Evolutionary conservation across 306 rosid species (phyloP).

Genomic region (Mimosa bimucronata): DNA sequence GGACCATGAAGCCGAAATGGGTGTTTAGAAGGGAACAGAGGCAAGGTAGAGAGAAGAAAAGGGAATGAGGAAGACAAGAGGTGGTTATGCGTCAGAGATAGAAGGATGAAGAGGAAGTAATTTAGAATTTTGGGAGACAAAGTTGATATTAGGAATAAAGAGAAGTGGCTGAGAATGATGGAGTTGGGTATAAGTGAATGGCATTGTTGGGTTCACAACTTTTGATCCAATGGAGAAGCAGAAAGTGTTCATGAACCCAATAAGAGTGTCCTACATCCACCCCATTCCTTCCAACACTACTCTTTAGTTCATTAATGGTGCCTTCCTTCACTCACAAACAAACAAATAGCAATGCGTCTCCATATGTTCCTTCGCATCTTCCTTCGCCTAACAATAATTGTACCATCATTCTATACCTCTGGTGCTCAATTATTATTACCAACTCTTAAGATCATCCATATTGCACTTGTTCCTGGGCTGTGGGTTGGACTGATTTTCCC

Average conservation of each 20-base stretch:
- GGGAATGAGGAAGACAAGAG: slow-evolving; percentile 17
- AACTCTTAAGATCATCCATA: not conserved
- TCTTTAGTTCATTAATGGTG: not conserved
- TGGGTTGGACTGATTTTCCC: too few relatives aligned
- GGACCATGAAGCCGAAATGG: not conserved
- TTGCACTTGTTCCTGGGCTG: not conserved
- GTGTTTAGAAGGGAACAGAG: slow-evolving; percentile 35
- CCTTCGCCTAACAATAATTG: not conserved
- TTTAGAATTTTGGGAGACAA: slow-evolving; percentile 38
- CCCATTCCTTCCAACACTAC: not conserved
- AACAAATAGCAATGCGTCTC: slow-evolving; percentile 21
- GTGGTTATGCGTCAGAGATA: slow-evolving; percentile 21
- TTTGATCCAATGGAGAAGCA: slow-evolving; percentile 1
- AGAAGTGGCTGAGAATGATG: slow-evolving; percentile 28
- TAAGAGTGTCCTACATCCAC: slow-evolving; percentile 45
- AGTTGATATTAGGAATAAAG: slow-evolving; percentile 18
- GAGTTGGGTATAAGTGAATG: slow-evolving; percentile 32
- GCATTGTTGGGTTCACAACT: slow-evolving; percentile 4
- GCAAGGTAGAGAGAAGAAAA: slow-evolving; percentile 3
- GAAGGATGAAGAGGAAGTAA: not conserved
- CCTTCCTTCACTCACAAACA: slow-evolving; percentile 21
- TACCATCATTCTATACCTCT: not conserved
- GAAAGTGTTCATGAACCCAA: slow-evolving; percentile 42
- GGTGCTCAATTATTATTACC: not conserved
- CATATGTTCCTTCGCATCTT: not conserved